phyloP scores from a whole-genome alignment of 306 rosid species.

The Neltuma alba region DNA sequence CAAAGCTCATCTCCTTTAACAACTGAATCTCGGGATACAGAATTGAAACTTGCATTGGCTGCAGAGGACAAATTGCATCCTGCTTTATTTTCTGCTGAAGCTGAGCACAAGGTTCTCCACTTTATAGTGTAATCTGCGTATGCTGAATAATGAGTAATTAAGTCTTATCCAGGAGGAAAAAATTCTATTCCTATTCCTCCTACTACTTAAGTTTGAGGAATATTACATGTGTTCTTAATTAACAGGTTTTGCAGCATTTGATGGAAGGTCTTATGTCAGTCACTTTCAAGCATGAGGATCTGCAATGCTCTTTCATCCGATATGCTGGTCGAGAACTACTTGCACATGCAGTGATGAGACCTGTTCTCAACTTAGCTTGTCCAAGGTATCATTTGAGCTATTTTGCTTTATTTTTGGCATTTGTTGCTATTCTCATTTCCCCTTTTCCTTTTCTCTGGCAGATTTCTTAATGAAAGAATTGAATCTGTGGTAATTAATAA shows the following conservation, averaged over 20 bases:
- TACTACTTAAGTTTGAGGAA: slow-evolving; percentile 30
- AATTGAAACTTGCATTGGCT: slow-evolving; percentile 68
- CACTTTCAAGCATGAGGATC: slow-evolving; percentile 78
- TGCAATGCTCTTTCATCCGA: slow-evolving; percentile 82
- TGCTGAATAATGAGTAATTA: slow-evolving; percentile 21
- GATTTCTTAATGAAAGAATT: slow-evolving; percentile 93
- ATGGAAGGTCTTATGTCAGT: slow-evolving; percentile 85
- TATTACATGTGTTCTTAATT: slow-evolving; percentile 40
- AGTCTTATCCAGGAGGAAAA: slow-evolving; percentile 26
- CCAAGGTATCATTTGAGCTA: slow-evolving; percentile 61
- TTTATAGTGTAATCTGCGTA: slow-evolving; percentile 33
- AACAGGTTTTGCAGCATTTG: slow-evolving; percentile 92
- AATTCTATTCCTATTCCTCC: slow-evolving; percentile 26
- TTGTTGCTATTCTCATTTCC: slow-evolving; percentile 37
- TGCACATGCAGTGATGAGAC: slow-evolving; percentile 92
- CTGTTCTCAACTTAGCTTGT: slow-evolving; percentile 83
- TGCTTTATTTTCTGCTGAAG: slow-evolving; percentile 95
- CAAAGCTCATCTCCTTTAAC: slow-evolving; percentile 55
- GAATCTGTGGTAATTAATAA: slow-evolving; percentile 67
- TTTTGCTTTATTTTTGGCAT: slow-evolving; percentile 30
- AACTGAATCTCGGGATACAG: slow-evolving; percentile 66
- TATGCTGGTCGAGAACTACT: slow-evolving; percentile 83
- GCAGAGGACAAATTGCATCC: slow-evolving; percentile 92
- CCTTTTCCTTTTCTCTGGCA: slow-evolving; percentile 44
- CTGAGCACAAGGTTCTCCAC: slow-evolving; percentile 85